These are phyloP conservation scores for Elsinoe arachidis DNA, from an alignment of 2,329 filamentous ascomycete genomes.

Conservation along the genomic window DNA sequence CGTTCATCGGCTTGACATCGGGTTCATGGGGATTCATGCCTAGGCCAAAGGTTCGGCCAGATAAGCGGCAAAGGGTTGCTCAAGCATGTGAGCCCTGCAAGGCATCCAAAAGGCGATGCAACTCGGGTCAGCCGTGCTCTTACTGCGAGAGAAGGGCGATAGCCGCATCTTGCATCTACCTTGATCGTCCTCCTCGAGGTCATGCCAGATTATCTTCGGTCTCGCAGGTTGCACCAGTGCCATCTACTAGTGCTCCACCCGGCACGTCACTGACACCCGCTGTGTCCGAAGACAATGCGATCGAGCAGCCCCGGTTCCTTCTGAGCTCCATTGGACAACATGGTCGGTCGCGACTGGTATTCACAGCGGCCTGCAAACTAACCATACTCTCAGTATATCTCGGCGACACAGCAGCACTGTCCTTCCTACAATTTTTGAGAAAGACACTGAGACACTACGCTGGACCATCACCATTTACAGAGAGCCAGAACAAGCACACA, in stretches of 20 bases:
- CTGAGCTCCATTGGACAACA: constrained; percentile 45
- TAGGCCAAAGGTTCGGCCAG: constrained; percentile 1
- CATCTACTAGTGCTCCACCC: background rate
- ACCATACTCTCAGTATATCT: constrained; percentile 32
- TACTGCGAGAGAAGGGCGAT: background rate
- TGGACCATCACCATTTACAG: constrained; percentile 47
- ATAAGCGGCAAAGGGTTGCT: background rate
- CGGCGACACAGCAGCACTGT: constrained; percentile 43
- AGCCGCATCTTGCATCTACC: background rate
- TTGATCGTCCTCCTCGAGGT: background rate
- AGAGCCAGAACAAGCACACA: constrained; percentile 42
- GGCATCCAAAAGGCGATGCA: background rate
- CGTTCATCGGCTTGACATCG: too few species aligned
- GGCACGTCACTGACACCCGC: background rate
- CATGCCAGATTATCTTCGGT: too few species aligned
- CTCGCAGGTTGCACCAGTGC: too few species aligned
- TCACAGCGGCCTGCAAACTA: too few species aligned
- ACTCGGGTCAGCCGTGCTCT: background rate
- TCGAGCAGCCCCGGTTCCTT: constrained; percentile 34
- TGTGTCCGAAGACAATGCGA: background rate
- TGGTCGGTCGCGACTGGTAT: constrained; percentile 12
- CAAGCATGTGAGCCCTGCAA: background rate
- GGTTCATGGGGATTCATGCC: background rate
- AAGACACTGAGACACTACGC: constrained; percentile 42
- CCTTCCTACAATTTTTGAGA: constrained; percentile 48